Evolutionary conservation across 306 rosid species (phyloP).

Genomic region (Ceratonia siliqua): DNA sequence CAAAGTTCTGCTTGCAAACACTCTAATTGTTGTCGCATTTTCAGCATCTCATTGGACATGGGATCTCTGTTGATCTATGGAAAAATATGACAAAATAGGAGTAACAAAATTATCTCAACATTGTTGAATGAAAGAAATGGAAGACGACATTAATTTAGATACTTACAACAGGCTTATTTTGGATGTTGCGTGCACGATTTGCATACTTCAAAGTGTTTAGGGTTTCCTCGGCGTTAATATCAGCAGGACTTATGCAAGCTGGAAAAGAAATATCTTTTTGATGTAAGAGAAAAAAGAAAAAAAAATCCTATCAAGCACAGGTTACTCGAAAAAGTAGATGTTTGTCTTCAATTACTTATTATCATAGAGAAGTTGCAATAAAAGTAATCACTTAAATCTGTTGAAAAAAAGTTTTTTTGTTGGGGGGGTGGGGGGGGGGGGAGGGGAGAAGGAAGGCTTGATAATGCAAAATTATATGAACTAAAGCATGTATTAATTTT

Average conservation of each 20-base stretch:
- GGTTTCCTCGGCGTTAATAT: conserved; percentile 99
- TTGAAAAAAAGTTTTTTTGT: conserved; percentile 25
- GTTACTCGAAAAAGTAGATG: conserved; percentile 20
- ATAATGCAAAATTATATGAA: conserved; percentile 13
- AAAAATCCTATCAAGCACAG: conserved; percentile 21
- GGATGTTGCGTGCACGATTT: conserved; percentile 97
- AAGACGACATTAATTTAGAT: conserved; percentile 10
- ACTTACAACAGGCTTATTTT: conserved; percentile 97
- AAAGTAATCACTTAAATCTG: background rate
- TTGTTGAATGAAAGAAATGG: conserved; percentile 11
- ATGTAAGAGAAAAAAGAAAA: conserved; percentile 40
- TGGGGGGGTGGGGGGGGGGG: background rate
- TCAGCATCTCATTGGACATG: conserved; percentile 94
- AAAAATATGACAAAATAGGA: conserved; percentile 26
- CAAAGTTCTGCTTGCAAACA: conserved; percentile 97
- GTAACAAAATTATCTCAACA: conserved; percentile 19
- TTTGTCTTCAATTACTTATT: conserved; percentile 24
- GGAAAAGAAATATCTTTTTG: conserved; percentile 35
- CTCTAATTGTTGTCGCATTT: conserved; percentile 97
- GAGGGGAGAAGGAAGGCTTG: background rate
- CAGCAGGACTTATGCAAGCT: conserved; percentile 99
- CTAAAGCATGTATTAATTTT: conserved; percentile 15
- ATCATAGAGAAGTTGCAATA: conserved; percentile 16
- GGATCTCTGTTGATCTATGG: conserved; percentile 94
- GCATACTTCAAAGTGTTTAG: conserved; percentile 98